Percentiles rank a stretch among this genome's conserved stretches.
Evolutionary conservation across 257 asterid genomes (phyloP).

Genomic region (Anisodus acutangulus): DNA sequence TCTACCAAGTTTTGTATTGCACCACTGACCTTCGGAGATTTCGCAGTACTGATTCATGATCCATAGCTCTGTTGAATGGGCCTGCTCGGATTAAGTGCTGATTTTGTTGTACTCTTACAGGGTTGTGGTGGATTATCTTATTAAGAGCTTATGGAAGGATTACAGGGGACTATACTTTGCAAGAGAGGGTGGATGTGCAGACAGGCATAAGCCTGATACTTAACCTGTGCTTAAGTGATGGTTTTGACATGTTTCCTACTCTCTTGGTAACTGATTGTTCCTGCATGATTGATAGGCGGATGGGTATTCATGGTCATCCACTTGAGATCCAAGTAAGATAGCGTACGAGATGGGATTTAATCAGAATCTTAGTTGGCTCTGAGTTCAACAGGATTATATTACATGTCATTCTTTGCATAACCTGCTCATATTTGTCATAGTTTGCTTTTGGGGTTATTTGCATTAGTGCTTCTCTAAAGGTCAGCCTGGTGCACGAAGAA

Average conservation of each 20-base stretch:
- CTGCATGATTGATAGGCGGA: conserved; percentile 78
- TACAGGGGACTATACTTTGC: conserved; percentile 74
- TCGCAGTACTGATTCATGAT: not conserved
- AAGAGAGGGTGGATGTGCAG: conserved; percentile 82
- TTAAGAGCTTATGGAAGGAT: conserved; percentile 79
- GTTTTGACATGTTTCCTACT: conserved; percentile 82
- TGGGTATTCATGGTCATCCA: conserved; percentile 83
- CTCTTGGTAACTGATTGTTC: conserved; percentile 86
- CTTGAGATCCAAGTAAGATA: conserved; percentile 69
- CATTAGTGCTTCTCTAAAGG: not conserved
- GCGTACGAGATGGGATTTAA: not conserved
- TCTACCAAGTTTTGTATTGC: not conserved
- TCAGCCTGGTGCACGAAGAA: not conserved
- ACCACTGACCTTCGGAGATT: not conserved
- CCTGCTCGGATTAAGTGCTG: conserved; percentile 15
- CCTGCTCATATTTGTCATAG: not conserved
- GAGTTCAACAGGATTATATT: not conserved
- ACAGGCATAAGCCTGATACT: conserved; percentile 69
- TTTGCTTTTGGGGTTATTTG: conserved; percentile 15
- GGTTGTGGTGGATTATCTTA: conserved; percentile 85
- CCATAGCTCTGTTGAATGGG: not conserved
- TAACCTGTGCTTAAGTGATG: conserved; percentile 64
- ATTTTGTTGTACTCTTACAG: conserved; percentile 39
- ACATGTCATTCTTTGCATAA: not conserved
- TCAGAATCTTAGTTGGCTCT: not conserved